These are phyloP conservation scores for Pinus albicaulis DNA, from an alignment of 75 land plant species.

Conservation along the genomic window DNA sequence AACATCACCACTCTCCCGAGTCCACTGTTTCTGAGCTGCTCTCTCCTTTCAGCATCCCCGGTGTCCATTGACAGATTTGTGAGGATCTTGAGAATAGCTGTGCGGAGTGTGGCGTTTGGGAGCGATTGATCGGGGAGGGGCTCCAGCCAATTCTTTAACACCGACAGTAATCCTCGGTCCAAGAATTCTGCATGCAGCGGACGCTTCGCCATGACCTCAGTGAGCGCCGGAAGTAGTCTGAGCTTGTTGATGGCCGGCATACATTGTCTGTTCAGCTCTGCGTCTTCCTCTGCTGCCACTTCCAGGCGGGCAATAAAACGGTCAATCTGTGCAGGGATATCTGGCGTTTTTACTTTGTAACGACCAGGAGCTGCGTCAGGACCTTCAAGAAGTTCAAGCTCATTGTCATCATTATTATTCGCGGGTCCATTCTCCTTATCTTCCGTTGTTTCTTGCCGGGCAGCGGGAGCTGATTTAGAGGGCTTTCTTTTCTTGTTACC, in stretches of 20 bases:
- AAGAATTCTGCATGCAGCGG: slow-evolving; percentile 31
- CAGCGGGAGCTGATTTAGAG: too few species aligned
- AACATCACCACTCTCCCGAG: neutral
- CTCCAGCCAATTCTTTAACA: slow-evolving; percentile 35
- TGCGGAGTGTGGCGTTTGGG: slow-evolving; percentile 28
- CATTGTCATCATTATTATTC: too few species aligned
- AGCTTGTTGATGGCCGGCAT: slow-evolving; percentile 34
- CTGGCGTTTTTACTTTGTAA: too few species aligned
- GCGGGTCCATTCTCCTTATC: too few species aligned
- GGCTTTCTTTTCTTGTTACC: too few species aligned
- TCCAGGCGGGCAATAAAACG: too few species aligned
- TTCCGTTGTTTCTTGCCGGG: too few species aligned
- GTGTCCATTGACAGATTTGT: neutral
- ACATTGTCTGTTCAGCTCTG: slow-evolving; percentile 19
- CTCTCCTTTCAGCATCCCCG: neutral
- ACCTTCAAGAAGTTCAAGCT: too few species aligned
- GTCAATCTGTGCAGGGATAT: too few species aligned
- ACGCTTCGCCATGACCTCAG: slow-evolving; percentile 19
- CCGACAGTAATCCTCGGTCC: slow-evolving; percentile 25
- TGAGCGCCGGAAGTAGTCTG: slow-evolving; percentile 18
- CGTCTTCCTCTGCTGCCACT: slow-evolving; percentile 27
- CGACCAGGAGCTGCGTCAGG: too few species aligned
- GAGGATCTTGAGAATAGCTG: slow-evolving; percentile 11
- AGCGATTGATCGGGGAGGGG: slow-evolving; percentile 35
- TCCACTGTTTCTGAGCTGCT: neutral